Percentiles rank a stretch among this genome's conserved stretches.
phyloP scores from a whole-genome alignment of 768 basidiomycete species.

The Boletus bicolor region DNA sequence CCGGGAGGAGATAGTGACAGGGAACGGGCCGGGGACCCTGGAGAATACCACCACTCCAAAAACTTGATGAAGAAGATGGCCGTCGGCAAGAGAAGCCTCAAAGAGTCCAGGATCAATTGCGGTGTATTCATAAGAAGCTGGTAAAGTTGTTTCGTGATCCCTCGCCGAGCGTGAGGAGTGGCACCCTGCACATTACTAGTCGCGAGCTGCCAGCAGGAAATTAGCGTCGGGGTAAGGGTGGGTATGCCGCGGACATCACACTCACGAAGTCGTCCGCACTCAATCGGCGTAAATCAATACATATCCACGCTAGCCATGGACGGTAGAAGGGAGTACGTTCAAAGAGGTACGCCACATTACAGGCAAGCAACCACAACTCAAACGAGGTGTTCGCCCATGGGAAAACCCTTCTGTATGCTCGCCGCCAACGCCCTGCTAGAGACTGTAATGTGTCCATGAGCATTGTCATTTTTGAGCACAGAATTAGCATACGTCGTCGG shows the following conservation, averaged over 20 bases:
- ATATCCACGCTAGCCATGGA: slow-evolving; percentile 88
- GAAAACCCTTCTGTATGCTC: slow-evolving; percentile 69
- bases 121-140: slow-evolving; percentile 53
- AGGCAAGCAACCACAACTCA: slow-evolving; percentile 79
- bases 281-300: slow-evolving; percentile 77
- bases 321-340: slow-evolving; percentile 82
- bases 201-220: slow-evolving; percentile 13
- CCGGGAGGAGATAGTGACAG: slow-evolving; percentile 59
- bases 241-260: neutral
- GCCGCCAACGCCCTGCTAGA: slow-evolving; percentile 49
- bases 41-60: slow-evolving; percentile 99
- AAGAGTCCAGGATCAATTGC: slow-evolving; percentile 67
- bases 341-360: slow-evolving; percentile 89
- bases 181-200: slow-evolving; percentile 14
- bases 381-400: slow-evolving; percentile 77
- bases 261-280: slow-evolving; percentile 77
- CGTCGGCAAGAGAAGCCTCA: slow-evolving; percentile 76
- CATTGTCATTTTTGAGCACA: neutral
- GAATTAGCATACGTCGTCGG: slow-evolving; percentile 47
- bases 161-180: slow-evolving; percentile 28
- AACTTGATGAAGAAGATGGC: slow-evolving; percentile 96
- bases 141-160: slow-evolving; percentile 43
- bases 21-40: slow-evolving; percentile 80
- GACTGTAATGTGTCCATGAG: slow-evolving; percentile 37
- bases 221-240: slow-evolving; percentile 1